These are phyloP conservation scores for Colletotrichum melonis DNA, from an alignment of 2,329 filamentous ascomycete genomes.

Conservation along the genomic window DNA sequence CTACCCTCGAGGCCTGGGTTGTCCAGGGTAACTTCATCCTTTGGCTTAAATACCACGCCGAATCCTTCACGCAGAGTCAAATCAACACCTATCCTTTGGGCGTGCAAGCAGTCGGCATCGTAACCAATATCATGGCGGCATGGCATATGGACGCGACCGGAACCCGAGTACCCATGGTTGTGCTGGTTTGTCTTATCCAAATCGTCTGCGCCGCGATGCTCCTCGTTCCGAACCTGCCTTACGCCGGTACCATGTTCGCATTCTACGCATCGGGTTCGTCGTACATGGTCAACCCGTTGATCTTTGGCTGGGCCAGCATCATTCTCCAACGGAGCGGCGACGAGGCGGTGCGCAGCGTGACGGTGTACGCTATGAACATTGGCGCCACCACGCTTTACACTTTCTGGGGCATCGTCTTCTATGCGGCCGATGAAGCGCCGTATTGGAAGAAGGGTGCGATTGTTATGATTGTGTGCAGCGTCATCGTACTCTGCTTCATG, in stretches of 20 bases:
- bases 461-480: conserved; percentile 43
- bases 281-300: conserved; percentile 51
- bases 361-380: conserved; percentile 52
- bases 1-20: conserved; percentile 47
- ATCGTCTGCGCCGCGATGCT: conserved; percentile 47
- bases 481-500: conserved; percentile 31
- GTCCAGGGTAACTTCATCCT: conserved; percentile 43
- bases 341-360: conserved; percentile 49
- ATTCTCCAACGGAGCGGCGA: conserved; percentile 50
- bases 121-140: conserved; percentile 46
- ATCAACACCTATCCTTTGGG: conserved; percentile 53
- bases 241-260: conserved; percentile 42
- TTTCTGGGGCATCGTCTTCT: conserved; percentile 52
- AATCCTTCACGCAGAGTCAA: conserved; percentile 42
- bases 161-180: conserved; percentile 46
- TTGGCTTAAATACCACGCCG: conserved; percentile 42
- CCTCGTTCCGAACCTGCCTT: conserved; percentile 43
- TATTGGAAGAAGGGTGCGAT: conserved; percentile 51
- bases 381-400: conserved; percentile 50
- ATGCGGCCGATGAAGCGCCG: conserved; percentile 48
- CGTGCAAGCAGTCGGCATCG: conserved; percentile 47
- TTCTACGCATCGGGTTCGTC: conserved; percentile 52
- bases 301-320: conserved; percentile 54
- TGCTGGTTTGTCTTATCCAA: conserved; percentile 46
- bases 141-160: conserved; percentile 51